Conservation (phyloP, 176 grass and related monocot species). For the Triticum timopheevii region DNA sequence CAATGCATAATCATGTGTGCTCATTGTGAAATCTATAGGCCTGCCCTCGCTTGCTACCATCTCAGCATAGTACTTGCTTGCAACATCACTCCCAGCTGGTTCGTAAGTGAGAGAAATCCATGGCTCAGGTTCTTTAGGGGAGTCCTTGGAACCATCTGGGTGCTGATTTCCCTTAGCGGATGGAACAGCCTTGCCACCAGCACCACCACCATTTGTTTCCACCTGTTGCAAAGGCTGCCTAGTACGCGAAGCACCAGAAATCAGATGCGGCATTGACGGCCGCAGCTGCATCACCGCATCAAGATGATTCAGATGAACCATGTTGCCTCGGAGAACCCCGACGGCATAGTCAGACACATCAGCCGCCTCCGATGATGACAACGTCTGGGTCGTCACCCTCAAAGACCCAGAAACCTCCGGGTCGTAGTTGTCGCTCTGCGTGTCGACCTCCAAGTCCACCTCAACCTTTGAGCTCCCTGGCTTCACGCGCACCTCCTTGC, state of each 20-base stretch:
- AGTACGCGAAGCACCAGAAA: constrained; percentile 34
- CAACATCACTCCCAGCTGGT: constrained; percentile 37
- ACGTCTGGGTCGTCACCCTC: constrained; percentile 69
- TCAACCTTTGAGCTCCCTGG: constrained; percentile 69
- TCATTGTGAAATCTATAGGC: constrained; percentile 77
- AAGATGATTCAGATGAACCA: constrained; percentile 82
- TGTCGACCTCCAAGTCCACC: constrained; percentile 68
- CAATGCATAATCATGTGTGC: constrained; percentile 51
- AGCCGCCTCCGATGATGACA: constrained; percentile 65
- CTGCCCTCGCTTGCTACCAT: constrained; percentile 52
- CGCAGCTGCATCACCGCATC: constrained; percentile 72
- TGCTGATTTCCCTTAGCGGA: constrained; percentile 38
- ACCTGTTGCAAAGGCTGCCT: constrained; percentile 40
- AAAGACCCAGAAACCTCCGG: constrained; percentile 35
- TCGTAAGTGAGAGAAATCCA: constrained; percentile 67
- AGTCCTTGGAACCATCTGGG: constrained; percentile 41
- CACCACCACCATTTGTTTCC: constrained; percentile 21
- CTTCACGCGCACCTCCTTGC: constrained; percentile 81
- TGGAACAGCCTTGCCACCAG: constrained; percentile 2
- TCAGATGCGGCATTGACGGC: constrained; percentile 53
- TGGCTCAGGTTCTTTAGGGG: constrained; percentile 51
- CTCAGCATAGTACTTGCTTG: constrained; percentile 53
- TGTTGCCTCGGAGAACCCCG: constrained; percentile 68
- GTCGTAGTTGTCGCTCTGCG: constrained; percentile 70
- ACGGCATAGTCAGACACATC: constrained; percentile 69